Evolutionary conservation across 768 basidiomycete genomes (phyloP).

Genomic region (Agaricus bisporus): DNA sequence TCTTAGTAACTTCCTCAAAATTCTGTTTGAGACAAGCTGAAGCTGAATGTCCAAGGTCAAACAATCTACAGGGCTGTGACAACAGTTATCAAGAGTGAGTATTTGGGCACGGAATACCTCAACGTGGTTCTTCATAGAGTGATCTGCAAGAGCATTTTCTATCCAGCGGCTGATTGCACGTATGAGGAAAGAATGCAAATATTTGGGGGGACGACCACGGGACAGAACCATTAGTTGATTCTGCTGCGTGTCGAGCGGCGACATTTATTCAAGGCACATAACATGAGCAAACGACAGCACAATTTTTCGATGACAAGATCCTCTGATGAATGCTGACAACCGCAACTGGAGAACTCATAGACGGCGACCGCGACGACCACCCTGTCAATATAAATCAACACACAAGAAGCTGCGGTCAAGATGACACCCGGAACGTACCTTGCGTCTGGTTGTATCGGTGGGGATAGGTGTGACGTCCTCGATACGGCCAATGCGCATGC

Average conservation of each 20-base stretch:
- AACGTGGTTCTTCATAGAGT: too few species aligned
- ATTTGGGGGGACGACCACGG: constrained; percentile 64
- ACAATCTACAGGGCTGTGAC: too few species aligned
- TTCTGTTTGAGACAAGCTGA: too few species aligned
- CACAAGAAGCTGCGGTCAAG: not conserved
- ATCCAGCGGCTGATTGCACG: too few species aligned
- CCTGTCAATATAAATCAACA: constrained; percentile 37
- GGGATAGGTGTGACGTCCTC: constrained; percentile 98
- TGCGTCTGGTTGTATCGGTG: constrained; percentile 94
- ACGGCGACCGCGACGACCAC: constrained; percentile 99
- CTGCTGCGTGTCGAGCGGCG: constrained; percentile 87
- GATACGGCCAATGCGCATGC: constrained; percentile 97
- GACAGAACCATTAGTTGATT: constrained; percentile 45
- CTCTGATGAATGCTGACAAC: constrained; percentile 13
- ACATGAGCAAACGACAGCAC: constrained; percentile 16
- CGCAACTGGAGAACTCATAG: constrained; percentile 40
- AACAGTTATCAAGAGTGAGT: too few species aligned
- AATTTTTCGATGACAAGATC: constrained; percentile 5
- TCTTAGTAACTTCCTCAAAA: too few species aligned
- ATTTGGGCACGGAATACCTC: too few species aligned
- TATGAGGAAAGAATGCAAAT: too few species aligned
- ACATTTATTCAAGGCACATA: constrained; percentile 45
- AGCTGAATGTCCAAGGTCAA: too few species aligned
- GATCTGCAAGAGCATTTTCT: too few species aligned
- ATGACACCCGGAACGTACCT: constrained; percentile 47